These are phyloP conservation scores for Vitellaria paradoxa DNA, from an alignment of 179 eudicot genomes.

Conservation along the genomic window DNA sequence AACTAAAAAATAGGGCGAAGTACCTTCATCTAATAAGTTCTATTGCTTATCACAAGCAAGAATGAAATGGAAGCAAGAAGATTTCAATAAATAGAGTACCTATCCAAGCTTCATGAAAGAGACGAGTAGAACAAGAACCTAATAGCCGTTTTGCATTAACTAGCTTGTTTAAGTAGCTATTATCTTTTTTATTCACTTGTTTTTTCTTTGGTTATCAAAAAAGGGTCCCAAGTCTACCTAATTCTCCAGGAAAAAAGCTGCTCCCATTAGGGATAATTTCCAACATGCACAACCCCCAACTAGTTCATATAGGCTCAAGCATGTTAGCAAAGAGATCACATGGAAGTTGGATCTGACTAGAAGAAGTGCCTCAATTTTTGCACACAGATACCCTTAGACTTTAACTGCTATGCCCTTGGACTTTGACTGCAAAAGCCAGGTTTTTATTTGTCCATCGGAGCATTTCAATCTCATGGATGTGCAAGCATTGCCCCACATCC, in stretches of 20 bases:
- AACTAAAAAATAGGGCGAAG: too few species aligned
- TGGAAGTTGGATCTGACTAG: not conserved
- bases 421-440: not conserved
- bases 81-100: too few species aligned
- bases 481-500: not conserved
- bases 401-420: not conserved
- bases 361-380: conserved; percentile 3
- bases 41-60: too few species aligned
- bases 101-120: not conserved
- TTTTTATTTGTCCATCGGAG: not conserved
- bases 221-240: too few species aligned
- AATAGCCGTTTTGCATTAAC: too few species aligned
- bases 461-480: not conserved
- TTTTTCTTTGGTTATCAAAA: too few species aligned
- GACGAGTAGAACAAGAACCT: not conserved
- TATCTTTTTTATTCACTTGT: too few species aligned
- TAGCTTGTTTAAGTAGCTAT: too few species aligned
- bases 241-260: not conserved
- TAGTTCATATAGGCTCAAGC: not conserved
- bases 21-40: too few species aligned
- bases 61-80: too few species aligned
- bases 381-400: not conserved
- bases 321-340: not conserved
- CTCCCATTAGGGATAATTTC: too few species aligned
- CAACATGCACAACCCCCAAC: not conserved